Conservation (phyloP, 345 rosid genomes). For the Pistacia atlantica region DNA sequence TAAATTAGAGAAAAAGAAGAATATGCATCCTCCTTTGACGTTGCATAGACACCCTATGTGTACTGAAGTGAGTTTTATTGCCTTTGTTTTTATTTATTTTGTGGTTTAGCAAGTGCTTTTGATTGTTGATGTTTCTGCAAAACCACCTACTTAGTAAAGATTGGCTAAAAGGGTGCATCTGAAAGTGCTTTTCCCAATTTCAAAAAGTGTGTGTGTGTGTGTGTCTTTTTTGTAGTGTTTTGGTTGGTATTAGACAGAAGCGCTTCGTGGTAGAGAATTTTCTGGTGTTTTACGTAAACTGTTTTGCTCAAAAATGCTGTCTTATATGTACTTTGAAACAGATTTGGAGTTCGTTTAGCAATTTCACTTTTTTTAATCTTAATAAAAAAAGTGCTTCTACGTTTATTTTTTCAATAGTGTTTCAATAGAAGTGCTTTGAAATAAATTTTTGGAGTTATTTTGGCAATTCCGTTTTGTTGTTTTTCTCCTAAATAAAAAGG, state of each 20-base stretch:
- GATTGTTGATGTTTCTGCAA: neutral
- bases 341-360: neutral
- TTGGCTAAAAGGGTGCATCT: neutral
- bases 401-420: too few species aligned
- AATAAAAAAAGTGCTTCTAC: too few species aligned
- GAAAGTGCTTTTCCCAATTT: neutral
- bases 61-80: constrained; percentile 58
- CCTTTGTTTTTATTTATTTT: neutral
- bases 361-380: neutral
- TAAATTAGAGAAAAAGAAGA: neutral
- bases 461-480: too few species aligned
- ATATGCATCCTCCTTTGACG: constrained; percentile 96
- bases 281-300: neutral
- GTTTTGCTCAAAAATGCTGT: neutral
- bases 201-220: neutral
- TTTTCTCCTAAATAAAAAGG: too few species aligned
- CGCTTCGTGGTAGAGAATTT: neutral
- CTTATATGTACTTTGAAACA: too few species aligned
- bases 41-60: constrained; percentile 94
- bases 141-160: neutral
- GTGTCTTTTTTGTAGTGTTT: neutral
- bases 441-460: too few species aligned
- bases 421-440: too few species aligned
- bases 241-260: neutral
- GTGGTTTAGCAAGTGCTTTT: neutral